Conservation (phyloP, 2,329 filamentous ascomycete genomes). For the Ophiostoma tasmaniense region DNA sequence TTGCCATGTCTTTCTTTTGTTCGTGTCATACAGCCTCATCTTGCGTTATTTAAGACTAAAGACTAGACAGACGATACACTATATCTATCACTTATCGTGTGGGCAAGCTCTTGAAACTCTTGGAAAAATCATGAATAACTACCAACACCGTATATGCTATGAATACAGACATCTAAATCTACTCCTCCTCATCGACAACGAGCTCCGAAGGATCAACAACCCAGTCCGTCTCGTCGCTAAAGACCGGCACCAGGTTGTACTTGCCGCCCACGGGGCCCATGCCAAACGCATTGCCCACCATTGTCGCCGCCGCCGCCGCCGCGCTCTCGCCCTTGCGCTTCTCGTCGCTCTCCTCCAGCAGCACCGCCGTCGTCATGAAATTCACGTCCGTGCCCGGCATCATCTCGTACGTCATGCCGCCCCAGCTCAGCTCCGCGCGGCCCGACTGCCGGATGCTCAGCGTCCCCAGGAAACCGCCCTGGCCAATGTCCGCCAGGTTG, state of each 20-base stretch:
- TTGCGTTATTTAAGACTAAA: not conserved
- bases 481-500: conserved; percentile 20
- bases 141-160: not conserved
- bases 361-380: conserved; percentile 51
- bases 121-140: not conserved
- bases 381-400: conserved; percentile 42
- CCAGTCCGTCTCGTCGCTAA: conserved; percentile 51
- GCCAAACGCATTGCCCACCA: conserved; percentile 45
- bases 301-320: conserved; percentile 21
- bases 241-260: conserved; percentile 51
- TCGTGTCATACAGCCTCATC: not conserved
- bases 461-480: conserved; percentile 51
- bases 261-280: conserved; percentile 57
- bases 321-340: conserved; percentile 37
- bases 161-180: not conserved
- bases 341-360: conserved; percentile 50
- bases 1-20: not conserved
- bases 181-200: not conserved
- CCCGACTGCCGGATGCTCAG: conserved; percentile 54
- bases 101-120: too few relatives aligned
- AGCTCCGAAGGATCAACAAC: conserved; percentile 23
- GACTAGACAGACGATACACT: conserved; percentile 3
- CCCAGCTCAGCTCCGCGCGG: conserved; percentile 55
- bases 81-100: not conserved
- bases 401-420: conserved; percentile 47